Conservation (phyloP, 352 stramenopile genomes). For the Phytopythium kandeliae region DNA sequence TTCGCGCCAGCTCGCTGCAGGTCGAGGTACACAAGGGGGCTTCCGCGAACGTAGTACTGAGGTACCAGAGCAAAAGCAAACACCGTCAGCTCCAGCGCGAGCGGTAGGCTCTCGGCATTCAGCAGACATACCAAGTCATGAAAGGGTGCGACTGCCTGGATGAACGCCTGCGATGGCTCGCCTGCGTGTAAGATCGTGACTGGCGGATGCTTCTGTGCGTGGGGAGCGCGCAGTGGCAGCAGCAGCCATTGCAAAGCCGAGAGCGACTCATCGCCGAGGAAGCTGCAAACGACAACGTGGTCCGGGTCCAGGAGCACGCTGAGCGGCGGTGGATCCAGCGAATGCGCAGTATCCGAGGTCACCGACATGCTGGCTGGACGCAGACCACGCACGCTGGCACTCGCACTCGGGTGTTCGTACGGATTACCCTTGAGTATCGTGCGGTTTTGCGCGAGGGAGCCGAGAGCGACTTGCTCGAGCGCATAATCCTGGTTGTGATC, state of each 20-base stretch:
- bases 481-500: conserved; percentile 42
- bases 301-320: conserved; percentile 51
- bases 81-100: background rate
- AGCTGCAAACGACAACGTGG: conserved; percentile 82
- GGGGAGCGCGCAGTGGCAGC: conserved; percentile 48
- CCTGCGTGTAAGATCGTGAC: conserved; percentile 78
- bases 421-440: conserved; percentile 29
- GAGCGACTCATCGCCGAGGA: conserved; percentile 72
- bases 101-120: background rate
- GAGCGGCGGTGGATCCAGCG: conserved; percentile 46
- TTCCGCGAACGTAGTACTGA: conserved; percentile 80
- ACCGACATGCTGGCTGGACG: conserved; percentile 18
- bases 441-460: conserved; percentile 26
- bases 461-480: conserved; percentile 51
- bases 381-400: conserved; percentile 13
- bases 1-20: conserved; percentile 78
- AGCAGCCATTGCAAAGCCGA: conserved; percentile 77
- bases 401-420: conserved; percentile 31
- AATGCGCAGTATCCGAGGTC: conserved; percentile 12
- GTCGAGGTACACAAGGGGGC: conserved; percentile 69
- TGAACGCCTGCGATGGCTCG: conserved; percentile 47
- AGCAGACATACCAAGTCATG: conserved; percentile 55
- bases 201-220: conserved; percentile 44
- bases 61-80: background rate
- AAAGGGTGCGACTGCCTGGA: conserved; percentile 40